Evolutionary conservation across 306 rosid species (phyloP), one percentile per base, ranked within the genome.

Genomic region (Cajanus cajan): DNA sequence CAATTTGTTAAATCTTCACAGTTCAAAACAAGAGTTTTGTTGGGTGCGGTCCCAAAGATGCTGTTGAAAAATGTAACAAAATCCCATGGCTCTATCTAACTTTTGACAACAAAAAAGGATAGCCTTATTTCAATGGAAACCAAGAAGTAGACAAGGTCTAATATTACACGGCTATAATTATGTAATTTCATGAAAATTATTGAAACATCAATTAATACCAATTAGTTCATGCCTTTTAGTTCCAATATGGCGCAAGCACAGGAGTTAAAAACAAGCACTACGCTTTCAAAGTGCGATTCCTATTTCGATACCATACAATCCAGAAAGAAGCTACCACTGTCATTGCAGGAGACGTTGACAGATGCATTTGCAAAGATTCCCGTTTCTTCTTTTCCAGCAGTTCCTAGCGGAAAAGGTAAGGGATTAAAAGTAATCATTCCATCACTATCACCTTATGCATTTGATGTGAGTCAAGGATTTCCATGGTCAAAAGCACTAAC

Each of bases 381-480:
- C 12, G 98, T 91, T 66, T 91, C 97, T 19, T 89, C 91, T 44
- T 95, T 92, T 80, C 96, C 98, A 15, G 59, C 40, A 40, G 98
- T 95, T 61, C 92, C 97, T 0, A 82, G 84, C 57, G 98, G 98
- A 78, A 86, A 88, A 92, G 98, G 98, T 92, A 81, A 78, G 50
- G 67, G 36, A n/a, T 33, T 44, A 15, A 71, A 45, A 31, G 50
- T 50, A 11, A 4, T 58, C 68, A 63, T 71, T 64, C 68, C 33
- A 57, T 18, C 33, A 15, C 31, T 50, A 68, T 31, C 48, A 67
- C 34, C 74, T 82, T 76, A 59, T 67, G 74, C 7, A 25, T 24
- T 15, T 74, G 3, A 41, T 48, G n/a, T 59, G 80, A 57, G 19
- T 66, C 19, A 34, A 48, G 52, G 19, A 31, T 74, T 13, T 54